phyloP scores from a whole-genome alignment of 306 rosid species.

The Casuarina glauca region DNA sequence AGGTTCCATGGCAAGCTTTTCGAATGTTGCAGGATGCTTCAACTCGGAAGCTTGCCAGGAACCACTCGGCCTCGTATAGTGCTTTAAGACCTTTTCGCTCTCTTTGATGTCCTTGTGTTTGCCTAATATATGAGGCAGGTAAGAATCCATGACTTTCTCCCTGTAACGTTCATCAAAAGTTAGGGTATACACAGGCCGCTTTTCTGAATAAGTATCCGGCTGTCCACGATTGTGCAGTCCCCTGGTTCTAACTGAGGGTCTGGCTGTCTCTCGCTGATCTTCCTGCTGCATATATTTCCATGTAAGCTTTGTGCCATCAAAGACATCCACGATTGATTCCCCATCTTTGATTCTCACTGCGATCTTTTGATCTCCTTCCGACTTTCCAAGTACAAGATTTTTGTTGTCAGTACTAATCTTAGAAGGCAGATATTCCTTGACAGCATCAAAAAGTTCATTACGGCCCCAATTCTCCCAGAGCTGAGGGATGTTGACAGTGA shows the following conservation, averaged over 20 bases:
- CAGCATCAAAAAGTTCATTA: slow-evolving; percentile 30
- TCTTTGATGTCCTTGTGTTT: slow-evolving; percentile 16
- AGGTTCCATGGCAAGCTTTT: slow-evolving; percentile 39
- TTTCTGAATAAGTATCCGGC: not conserved
- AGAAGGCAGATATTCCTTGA: slow-evolving; percentile 23
- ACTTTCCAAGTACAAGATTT: slow-evolving; percentile 28
- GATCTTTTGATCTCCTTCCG: not conserved
- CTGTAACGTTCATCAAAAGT: slow-evolving; percentile 29
- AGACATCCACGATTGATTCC: slow-evolving; percentile 28
- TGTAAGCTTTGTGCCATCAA: slow-evolving; percentile 23
- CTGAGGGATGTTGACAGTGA: slow-evolving; percentile 21
- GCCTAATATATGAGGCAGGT: slow-evolving; percentile 21
- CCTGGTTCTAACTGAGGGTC: no score
- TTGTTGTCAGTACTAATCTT: slow-evolving; percentile 17
- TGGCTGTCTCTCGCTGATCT: not conserved
- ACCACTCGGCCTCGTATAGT: not conserved
- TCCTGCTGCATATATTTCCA: slow-evolving; percentile 25
- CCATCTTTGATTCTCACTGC: slow-evolving; percentile 16
- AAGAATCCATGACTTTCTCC: not conserved
- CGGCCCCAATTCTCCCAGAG: slow-evolving; percentile 15
- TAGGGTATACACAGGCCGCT: not conserved
- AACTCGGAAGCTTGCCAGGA: slow-evolving; percentile 28
- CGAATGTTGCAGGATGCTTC: slow-evolving; percentile 37
- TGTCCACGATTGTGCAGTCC: no score
- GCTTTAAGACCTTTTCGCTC: slow-evolving; percentile 17